A percentile compares a stretch with the other conserved stretches of the same genome.
These are phyloP conservation scores for Pseudomassariella vexata DNA, from an alignment of 2,329 filamentous ascomycete genomes.

Conservation along the genomic window DNA sequence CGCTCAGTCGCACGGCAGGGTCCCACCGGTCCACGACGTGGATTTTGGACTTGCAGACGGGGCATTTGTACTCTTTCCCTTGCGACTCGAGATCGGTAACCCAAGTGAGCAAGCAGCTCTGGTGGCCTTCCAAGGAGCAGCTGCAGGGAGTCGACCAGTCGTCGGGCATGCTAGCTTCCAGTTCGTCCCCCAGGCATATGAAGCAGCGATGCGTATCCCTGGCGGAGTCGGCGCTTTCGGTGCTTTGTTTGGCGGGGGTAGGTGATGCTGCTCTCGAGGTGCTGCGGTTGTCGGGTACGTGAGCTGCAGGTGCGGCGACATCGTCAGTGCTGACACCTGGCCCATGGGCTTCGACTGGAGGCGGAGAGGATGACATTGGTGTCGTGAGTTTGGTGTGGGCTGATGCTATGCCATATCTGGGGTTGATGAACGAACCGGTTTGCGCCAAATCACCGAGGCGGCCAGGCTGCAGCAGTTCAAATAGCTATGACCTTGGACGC, in stretches of 20 bases:
- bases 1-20: constrained; percentile 61
- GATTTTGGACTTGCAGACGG: constrained; percentile 83
- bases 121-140: constrained; percentile 86
- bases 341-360: too few species aligned
- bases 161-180: constrained; percentile 38
- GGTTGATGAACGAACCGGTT: too few species aligned
- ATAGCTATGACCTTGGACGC: too few species aligned
- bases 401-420: too few species aligned
- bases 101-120: constrained; percentile 82
- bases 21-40: constrained; percentile 70
- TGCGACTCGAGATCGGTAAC: constrained; percentile 78
- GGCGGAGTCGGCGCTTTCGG: not conserved
- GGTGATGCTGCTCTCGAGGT: not conserved
- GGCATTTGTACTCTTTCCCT: constrained; percentile 68
- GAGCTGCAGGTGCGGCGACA: constrained; percentile 9
- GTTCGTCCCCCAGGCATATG: constrained; percentile 56
- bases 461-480: too few species aligned
- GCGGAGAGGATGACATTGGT: too few species aligned
- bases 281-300: constrained; percentile 11
- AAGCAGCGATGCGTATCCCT: constrained; percentile 45
- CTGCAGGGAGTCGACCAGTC: constrained; percentile 84
- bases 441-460: too few species aligned
- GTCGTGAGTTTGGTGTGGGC: too few species aligned
- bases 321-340: too few species aligned
- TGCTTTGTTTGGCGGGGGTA: not conserved